These are phyloP conservation scores for Meredithiella fracta DNA, from an alignment of 2,329 filamentous ascomycete genomes.

Conservation along the genomic window DNA sequence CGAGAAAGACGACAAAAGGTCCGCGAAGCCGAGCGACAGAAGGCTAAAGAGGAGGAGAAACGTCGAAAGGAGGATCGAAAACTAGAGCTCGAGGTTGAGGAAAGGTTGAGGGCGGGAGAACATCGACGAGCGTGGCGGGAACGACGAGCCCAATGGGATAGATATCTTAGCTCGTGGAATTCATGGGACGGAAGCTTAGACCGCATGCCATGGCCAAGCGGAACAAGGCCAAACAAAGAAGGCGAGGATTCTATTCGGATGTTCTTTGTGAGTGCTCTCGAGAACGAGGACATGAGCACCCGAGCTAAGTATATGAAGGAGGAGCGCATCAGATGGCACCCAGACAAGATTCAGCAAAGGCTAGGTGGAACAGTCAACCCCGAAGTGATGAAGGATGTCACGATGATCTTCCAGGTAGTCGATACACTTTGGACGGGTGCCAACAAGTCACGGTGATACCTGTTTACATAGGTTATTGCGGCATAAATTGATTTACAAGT, in stretches of 20 bases:
- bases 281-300: conserved; percentile 28
- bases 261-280: conserved; percentile 42
- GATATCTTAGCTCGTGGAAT: conserved; percentile 37
- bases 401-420: conserved; percentile 79
- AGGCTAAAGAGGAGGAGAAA: conserved; percentile 21
- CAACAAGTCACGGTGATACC: not conserved
- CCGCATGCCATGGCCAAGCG: conserved; percentile 49
- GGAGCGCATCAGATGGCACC: conserved; percentile 89
- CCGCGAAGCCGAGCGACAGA: conserved; percentile 18
- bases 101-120: conserved; percentile 49
- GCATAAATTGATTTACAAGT: not conserved
- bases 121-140: conserved; percentile 39
- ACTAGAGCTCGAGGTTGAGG: conserved; percentile 50
- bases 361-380: conserved; percentile 59
- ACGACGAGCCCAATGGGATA: conserved; percentile 51
- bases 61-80: conserved; percentile 20
- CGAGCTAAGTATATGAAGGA: conserved; percentile 47
- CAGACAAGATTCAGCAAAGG: conserved; percentile 89
- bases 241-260: conserved; percentile 41
- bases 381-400: conserved; percentile 60
- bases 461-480: not conserved
- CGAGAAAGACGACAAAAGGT: conserved; percentile 43
- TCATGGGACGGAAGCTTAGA: conserved; percentile 29
- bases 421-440: conserved; percentile 46
- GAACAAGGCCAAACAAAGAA: not conserved